phyloP scores from a whole-genome alignment of 2,329 filamentous ascomycete genomes.

The Paecilomyces fulvus region DNA sequence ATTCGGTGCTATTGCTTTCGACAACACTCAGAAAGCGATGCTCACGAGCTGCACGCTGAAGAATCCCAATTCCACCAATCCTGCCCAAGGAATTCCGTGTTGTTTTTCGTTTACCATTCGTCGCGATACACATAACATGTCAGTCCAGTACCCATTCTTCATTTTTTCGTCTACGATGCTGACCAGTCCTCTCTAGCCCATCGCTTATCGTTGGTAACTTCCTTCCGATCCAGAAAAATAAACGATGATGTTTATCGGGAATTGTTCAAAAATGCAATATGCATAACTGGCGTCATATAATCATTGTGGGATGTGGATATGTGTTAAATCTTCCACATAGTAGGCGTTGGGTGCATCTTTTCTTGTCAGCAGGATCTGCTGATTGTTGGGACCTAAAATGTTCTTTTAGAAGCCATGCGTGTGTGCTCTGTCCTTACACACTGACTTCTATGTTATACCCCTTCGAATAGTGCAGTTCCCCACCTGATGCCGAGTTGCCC shows the following conservation, averaged over 20 bases:
- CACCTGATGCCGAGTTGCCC: neutral
- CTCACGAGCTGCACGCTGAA: constrained; percentile 89
- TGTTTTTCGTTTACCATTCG: constrained; percentile 98
- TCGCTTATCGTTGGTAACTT: constrained; percentile 96
- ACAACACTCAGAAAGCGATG: constrained; percentile 86
- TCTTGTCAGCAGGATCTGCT: neutral
- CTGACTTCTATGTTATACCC: neutral
- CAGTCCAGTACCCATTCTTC: constrained; percentile 35
- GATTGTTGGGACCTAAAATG: neutral
- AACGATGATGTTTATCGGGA: constrained; percentile 23
- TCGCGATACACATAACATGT: constrained; percentile 94
- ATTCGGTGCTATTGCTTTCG: constrained; percentile 95
- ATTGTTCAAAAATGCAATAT: neutral
- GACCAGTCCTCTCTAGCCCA: constrained; percentile 51
- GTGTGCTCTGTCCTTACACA: neutral
- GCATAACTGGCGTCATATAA: neutral
- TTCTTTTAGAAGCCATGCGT: neutral
- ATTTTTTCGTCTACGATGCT: constrained; percentile 19
- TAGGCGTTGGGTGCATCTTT: neutral
- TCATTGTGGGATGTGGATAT: constrained; percentile 8
- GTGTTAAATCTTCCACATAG: constrained; percentile 4
- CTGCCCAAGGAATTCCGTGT: constrained; percentile 71
- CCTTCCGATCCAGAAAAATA: constrained; percentile 66
- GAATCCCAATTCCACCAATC: constrained; percentile 62
- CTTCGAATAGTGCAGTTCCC: neutral